Conservation (phyloP, 1,139 yeast species). For the Kodamaea sp. region DNA sequence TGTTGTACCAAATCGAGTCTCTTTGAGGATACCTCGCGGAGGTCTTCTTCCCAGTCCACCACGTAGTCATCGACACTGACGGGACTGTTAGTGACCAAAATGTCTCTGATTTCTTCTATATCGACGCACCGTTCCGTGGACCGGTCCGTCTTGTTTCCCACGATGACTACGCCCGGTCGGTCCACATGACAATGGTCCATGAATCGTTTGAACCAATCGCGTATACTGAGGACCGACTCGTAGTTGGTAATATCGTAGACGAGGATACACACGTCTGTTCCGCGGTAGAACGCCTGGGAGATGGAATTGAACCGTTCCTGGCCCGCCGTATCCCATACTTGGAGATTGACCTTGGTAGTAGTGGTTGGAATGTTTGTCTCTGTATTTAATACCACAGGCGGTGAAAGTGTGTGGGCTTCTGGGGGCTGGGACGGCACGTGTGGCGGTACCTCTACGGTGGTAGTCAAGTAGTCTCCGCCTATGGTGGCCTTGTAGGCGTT, state of each 20-base stretch:
- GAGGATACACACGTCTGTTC: constrained; percentile 58
- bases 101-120: constrained; percentile 41
- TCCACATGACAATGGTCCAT: constrained; percentile 51
- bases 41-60: constrained; percentile 41
- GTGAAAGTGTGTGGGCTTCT: not conserved
- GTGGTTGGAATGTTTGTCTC: not conserved
- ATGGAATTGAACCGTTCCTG: constrained; percentile 65
- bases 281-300: constrained; percentile 60
- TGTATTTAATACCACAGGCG: not conserved
- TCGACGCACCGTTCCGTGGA: constrained; percentile 41
- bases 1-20: constrained; percentile 36
- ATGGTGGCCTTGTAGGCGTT: constrained; percentile 62
- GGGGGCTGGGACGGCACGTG: constrained; percentile 3
- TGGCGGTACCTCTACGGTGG: constrained; percentile 28
- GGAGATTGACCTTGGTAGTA: constrained; percentile 38
- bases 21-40: constrained; percentile 49
- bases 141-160: constrained; percentile 57
- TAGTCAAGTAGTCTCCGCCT: constrained; percentile 61
- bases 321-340: constrained; percentile 71
- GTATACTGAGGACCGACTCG: constrained; percentile 51
- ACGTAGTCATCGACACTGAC: constrained; percentile 36
- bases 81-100: constrained; percentile 32
- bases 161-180: constrained; percentile 51
- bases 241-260: constrained; percentile 60
- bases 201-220: constrained; percentile 55